These are phyloP conservation scores for Ceratocystis ficicola DNA, from an alignment of 2,329 filamentous ascomycete species.

Conservation along the genomic window DNA sequence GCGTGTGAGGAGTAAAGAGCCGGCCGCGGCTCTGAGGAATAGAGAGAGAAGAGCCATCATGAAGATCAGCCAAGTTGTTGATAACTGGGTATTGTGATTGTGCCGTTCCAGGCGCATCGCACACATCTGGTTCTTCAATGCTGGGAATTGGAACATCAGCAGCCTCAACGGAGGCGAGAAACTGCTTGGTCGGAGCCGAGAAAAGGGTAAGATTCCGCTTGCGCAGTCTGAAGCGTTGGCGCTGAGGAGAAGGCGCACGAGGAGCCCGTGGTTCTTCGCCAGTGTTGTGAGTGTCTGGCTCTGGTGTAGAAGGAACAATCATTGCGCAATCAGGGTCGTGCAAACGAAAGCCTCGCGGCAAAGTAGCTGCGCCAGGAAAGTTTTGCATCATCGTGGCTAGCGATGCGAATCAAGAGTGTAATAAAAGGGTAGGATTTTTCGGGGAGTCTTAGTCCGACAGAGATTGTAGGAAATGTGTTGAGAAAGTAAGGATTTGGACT, in stretches of 20 bases:
- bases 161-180: constrained; percentile 54
- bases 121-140: constrained; percentile 47
- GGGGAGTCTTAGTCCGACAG: neutral
- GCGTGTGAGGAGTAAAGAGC: constrained; percentile 41
- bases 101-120: constrained; percentile 26
- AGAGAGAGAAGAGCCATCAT: constrained; percentile 34
- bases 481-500: neutral
- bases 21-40: constrained; percentile 15
- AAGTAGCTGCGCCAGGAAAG: constrained; percentile 35
- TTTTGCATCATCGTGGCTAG: constrained; percentile 33
- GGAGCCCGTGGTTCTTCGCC: constrained; percentile 24
- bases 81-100: constrained; percentile 26
- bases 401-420: neutral
- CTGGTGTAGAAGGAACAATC: constrained; percentile 36
- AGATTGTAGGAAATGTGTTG: neutral
- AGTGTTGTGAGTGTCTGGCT: constrained; percentile 33
- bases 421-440: neutral
- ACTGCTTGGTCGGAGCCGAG: constrained; percentile 50
- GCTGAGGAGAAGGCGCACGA: constrained; percentile 39
- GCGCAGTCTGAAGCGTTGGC: constrained; percentile 44
- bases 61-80: constrained; percentile 30
- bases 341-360: constrained; percentile 35
- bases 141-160: constrained; percentile 53
- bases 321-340: constrained; percentile 29
- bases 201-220: constrained; percentile 42